A percentile compares a stretch with the other conserved stretches of the same genome.
Evolutionary conservation across 2,329 filamentous ascomycete species (phyloP).

Genomic region (Diaporthe longicolla): DNA sequence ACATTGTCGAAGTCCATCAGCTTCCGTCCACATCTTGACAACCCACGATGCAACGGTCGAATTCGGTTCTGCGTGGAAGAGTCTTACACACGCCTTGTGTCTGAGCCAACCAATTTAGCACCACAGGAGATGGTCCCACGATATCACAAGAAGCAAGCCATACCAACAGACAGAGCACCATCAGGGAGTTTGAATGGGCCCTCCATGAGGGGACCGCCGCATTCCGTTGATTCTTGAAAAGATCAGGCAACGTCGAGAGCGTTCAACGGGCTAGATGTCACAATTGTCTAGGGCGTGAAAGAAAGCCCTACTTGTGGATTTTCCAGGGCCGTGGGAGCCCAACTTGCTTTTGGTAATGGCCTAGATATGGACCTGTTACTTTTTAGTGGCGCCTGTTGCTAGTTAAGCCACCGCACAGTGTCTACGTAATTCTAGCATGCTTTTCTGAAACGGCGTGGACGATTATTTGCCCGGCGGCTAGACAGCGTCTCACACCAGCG

Average conservation of each 20-base stretch:
- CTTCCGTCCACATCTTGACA: background rate
- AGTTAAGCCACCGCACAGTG: background rate
- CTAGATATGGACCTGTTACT: background rate
- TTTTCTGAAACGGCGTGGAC: slow-evolving; percentile 5
- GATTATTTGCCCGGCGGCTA: slow-evolving; percentile 5
- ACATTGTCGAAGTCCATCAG: background rate
- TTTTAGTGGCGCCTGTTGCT: background rate
- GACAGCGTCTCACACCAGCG: background rate
- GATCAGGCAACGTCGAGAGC: background rate
- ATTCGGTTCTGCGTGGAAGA: background rate
- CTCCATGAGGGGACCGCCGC: background rate
- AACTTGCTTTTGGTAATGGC: background rate
- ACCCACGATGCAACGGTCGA: background rate
- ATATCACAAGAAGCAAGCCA: background rate
- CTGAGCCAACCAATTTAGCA: background rate
- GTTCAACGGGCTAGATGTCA: background rate
- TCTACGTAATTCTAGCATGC: background rate
- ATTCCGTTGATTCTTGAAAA: background rate
- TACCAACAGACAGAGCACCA: background rate
- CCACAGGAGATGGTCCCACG: background rate
- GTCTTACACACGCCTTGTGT: background rate
- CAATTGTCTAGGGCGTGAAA: background rate
- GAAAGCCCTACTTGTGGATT: slow-evolving; percentile 21
- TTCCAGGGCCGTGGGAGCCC: background rate
- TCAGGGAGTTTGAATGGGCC: background rate